Evolutionary conservation across 1,139 yeast genomes (phyloP).

Genomic region (Meyerozyma sp.): DNA sequence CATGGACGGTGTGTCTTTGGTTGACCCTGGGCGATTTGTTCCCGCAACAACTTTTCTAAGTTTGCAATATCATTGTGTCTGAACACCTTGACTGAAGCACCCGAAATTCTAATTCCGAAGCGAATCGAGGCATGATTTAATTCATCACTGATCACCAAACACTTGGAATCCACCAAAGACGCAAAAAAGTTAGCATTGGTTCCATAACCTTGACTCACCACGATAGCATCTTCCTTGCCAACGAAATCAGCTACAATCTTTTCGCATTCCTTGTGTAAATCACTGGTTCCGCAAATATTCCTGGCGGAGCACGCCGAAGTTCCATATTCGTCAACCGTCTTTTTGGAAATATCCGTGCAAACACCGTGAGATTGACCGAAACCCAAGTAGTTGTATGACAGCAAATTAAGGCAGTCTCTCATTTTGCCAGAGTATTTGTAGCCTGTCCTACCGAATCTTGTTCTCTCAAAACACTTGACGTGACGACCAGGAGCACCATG

Average conservation of each 20-base stretch:
- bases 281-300: constrained; percentile 68
- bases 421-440: constrained; percentile 71
- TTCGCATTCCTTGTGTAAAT: constrained; percentile 73
- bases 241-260: constrained; percentile 74
- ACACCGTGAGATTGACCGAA: constrained; percentile 93
- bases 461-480: constrained; percentile 74
- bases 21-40: constrained; percentile 93
- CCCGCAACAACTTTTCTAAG: constrained; percentile 75
- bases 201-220: constrained; percentile 93
- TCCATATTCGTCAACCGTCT: constrained; percentile 62
- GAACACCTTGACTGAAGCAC: constrained; percentile 89
- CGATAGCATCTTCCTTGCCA: constrained; percentile 84
- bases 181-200: constrained; percentile 91
- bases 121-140: constrained; percentile 94
- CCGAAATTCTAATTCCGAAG: constrained; percentile 88
- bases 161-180: constrained; percentile 77
- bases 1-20: constrained; percentile 96
- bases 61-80: constrained; percentile 86
- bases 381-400: constrained; percentile 91
- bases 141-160: constrained; percentile 89
- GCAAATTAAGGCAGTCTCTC: constrained; percentile 75
- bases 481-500: constrained; percentile 96
- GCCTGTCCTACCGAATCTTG: constrained; percentile 54
- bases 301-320: constrained; percentile 78
- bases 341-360: constrained; percentile 78